phyloP scores from a whole-genome alignment of 805 yeast species.

The Zygosaccharomyces pseudorouxii region DNA sequence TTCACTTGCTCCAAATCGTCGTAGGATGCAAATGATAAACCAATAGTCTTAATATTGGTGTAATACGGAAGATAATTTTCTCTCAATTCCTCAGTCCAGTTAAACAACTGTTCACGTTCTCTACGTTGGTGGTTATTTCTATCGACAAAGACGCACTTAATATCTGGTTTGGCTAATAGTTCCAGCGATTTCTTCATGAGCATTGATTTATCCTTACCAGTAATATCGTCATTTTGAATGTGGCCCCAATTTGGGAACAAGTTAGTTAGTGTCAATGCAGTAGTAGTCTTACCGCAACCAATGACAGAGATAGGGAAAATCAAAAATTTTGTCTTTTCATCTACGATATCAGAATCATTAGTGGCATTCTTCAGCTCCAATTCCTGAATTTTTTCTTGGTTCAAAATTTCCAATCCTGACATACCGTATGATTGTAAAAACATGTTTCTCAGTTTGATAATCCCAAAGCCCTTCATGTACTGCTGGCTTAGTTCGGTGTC shows the following conservation, averaged over 20 bases:
- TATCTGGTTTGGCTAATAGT: constrained; percentile 32
- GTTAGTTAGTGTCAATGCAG: constrained; percentile 52
- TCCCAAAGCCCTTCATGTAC: constrained; percentile 59
- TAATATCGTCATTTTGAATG: constrained; percentile 76
- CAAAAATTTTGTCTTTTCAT: constrained; percentile 48
- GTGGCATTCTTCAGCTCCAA: constrained; percentile 39
- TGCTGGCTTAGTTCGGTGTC: constrained; percentile 45
- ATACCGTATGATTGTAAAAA: constrained; percentile 54
- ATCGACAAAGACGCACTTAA: constrained; percentile 63
- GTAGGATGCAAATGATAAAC: constrained; percentile 58
- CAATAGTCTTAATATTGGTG: constrained; percentile 52
- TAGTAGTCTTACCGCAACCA: constrained; percentile 94
- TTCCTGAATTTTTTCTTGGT: constrained; percentile 39
- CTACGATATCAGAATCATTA: constrained; percentile 33
- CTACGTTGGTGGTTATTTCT: constrained; percentile 71
- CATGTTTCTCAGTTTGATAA: constrained; percentile 63
- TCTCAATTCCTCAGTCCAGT: constrained; percentile 43
- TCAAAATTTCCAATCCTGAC: constrained; percentile 55
- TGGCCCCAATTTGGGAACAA: constrained; percentile 64
- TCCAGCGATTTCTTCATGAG: constrained; percentile 47
- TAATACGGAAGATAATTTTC: constrained; percentile 41
- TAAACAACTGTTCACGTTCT: constrained; percentile 66
- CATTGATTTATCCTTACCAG: constrained; percentile 42
- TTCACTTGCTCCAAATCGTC: constrained; percentile 40
- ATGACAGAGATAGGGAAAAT: constrained; percentile 82